Evolutionary conservation across 2,329 filamentous ascomycete genomes (phyloP).

Genomic region (Scopulariopsis brevicaulis): DNA sequence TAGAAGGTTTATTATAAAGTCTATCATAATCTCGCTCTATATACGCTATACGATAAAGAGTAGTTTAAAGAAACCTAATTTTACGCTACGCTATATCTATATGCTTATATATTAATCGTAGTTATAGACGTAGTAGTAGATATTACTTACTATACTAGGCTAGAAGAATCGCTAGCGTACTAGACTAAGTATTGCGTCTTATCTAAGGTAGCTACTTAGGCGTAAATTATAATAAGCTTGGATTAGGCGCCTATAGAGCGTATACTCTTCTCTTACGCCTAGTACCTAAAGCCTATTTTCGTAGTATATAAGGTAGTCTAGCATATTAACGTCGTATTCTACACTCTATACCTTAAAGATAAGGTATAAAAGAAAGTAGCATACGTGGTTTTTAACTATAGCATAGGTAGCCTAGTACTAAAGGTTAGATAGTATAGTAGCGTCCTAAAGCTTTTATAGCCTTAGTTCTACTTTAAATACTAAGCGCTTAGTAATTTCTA

Average conservation of each 20-base stretch:
- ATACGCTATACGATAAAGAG: background rate
- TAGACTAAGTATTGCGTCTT: background rate
- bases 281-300: background rate
- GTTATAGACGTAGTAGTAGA: background rate
- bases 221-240: background rate
- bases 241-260: background rate
- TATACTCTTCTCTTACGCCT: background rate
- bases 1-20: background rate
- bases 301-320: background rate
- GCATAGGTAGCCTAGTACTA: background rate
- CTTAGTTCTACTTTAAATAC: background rate
- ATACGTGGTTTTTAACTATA: background rate
- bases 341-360: background rate
- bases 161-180: background rate
- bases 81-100: background rate
- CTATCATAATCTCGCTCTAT: background rate
- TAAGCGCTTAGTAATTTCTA: background rate
- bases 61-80: background rate
- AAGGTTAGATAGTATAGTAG: background rate
- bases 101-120: background rate
- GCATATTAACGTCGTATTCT: background rate
- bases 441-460: background rate
- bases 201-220: background rate
- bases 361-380: background rate
- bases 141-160: background rate